Conservation (phyloP, 169 alveolate genomes). For the Theileria parva region DNA sequence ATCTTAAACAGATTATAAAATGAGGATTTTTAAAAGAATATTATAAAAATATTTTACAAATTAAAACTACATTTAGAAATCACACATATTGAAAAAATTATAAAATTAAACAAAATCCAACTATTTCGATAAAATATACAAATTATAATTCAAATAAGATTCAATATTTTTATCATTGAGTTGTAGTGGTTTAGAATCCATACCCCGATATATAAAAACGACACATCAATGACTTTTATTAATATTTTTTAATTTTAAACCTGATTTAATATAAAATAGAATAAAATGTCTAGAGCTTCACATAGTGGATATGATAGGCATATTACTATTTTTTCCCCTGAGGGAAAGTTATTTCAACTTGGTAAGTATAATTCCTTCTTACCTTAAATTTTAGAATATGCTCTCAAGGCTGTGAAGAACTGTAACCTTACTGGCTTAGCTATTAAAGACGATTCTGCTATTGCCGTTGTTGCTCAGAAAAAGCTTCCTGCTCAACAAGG, state of each 20-base stretch:
- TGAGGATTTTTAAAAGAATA: neutral
- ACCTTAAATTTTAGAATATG: conserved; percentile 84
- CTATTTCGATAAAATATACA: neutral
- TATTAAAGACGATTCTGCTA: conserved; percentile 93
- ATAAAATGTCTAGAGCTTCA: conserved; percentile 83
- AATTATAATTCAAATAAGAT: neutral
- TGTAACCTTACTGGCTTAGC: conserved; percentile 95
- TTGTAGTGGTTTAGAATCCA: conserved; percentile 10
- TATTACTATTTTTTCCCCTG: conserved; percentile 97
- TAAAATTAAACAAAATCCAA: neutral
- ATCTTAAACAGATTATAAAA: neutral
- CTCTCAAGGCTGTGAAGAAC: conserved; percentile 95
- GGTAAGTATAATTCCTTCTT: conserved; percentile 66
- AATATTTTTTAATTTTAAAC: neutral
- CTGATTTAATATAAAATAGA: neutral
- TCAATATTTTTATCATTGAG: neutral
- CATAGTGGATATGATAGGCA: conserved; percentile 89
- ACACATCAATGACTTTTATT: neutral
- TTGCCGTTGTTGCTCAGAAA: conserved; percentile 92
- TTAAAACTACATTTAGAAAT: neutral
- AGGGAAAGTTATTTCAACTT: conserved; percentile 95
- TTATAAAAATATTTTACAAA: neutral
- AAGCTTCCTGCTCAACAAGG: conserved; percentile 88
- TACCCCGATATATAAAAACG: neutral
- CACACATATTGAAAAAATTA: neutral